Base-by-base conservation (phyloP, 208 protist species). In the Leishmania aethiopica region DNA sequence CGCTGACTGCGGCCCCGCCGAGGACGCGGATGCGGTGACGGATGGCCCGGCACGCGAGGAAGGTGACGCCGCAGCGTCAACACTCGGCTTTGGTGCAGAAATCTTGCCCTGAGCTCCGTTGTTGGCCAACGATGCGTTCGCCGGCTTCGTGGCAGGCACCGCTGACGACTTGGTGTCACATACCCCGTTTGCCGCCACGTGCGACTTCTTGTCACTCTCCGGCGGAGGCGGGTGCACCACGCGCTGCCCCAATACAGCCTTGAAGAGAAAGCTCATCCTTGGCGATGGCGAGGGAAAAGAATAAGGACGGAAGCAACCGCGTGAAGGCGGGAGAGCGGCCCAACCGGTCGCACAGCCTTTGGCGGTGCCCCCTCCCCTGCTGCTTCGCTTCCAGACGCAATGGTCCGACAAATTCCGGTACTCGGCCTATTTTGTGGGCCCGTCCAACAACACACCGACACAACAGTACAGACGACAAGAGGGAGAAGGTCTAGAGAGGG, bases 181-280 rank as follows among this genome's bases (percentile, higher is more conserved):
- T 53, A 53, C 45, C 2, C n/a, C 37, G 28, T 59, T 15, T 28
- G 15, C 40, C 73, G 45, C n/a, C 37, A 15, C 42, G 57, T 45
- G 47, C 45, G 25, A 13, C 55, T 7, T 57, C 25, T n/a, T 35
- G n/a, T 55, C 37, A 37, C 6, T 80, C 47, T n/a, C 47, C 73
- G 28, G 7, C 22, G 85, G 66, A 49, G 45, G 35, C 1, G 94
- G 94, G 75, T 97, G 94, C 22, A 97, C 94, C n/a, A 97, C 91
- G 28, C 84, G 79, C 37, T 96, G 84, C 7, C 94, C 94, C 25
- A 97, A 79, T n/a, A 97, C 79, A 3, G 85, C 85, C 66, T 89
- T 93, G 40, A 96, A 89, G 17, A 97, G 71, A 76, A 94, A 90
- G 76, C 94, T 97, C 94, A 97, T 97, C 8, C 28, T 77, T 22